Evolutionary conservation across 179 eudicot species (phyloP), one percentile per base, ranked within the genome.

Genomic region (Heliamphora ciliata): DNA sequence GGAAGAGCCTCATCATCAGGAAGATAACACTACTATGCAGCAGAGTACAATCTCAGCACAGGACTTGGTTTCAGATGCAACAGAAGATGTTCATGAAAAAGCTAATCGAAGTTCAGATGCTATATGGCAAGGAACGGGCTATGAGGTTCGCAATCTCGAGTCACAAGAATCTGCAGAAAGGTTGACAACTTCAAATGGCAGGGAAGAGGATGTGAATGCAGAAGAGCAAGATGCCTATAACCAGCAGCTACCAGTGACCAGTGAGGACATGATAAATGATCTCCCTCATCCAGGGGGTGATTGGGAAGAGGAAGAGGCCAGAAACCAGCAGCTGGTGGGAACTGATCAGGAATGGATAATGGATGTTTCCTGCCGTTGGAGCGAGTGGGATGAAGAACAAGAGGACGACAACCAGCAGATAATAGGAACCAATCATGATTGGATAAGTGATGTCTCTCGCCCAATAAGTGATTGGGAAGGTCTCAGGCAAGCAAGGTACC

Each of bases 391-490:
- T 17, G 88, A 86, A 78, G 88, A 86, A 78, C 77, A 82, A n/a
- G 83, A 83, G 10, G 77, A 56, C 9, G 64, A 78, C 55, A 17
- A 63, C 14, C 84, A 81, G 46, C 71, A 82, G 9, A 50, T 74
- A 15, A 58, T 75, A 77, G 93, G 80, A 71, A 71, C 64, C 51
- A 86, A 79, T 83, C 83, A 80, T 70, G 93, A 93, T 44, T 95
- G 98, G 98, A 88, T 87, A 65, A 79, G 18, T 78, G 97, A 93
- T 31, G 85, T 95, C 56, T 83, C 94, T 46, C 94, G 97, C 68
- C 98, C 98, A 13, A 90, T 91, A 50, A 90, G 92, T 84, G 91
- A 92, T 48, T 95, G 98, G 98, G 97, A 95, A 88, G 87, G 72
- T 84, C 88, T 85, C 55, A 90, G 98, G 80, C 88, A 91, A 87